Conservation (phyloP, 352 stramenopile genomes). For the Hyaloperonospora arabidopsidis region DNA sequence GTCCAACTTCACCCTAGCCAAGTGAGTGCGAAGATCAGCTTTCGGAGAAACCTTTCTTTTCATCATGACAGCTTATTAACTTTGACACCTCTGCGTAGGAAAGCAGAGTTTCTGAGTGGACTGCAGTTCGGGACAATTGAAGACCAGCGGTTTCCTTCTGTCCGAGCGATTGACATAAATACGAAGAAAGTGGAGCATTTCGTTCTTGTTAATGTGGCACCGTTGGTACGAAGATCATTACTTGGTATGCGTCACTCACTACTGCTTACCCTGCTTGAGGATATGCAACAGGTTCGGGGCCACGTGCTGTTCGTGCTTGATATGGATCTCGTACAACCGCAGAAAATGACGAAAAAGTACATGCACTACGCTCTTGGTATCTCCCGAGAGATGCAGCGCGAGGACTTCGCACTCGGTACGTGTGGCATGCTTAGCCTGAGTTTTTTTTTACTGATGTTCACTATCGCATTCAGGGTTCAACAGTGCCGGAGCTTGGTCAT, state of each 20-base stretch:
- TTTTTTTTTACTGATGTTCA: neutral
- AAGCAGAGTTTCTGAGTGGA: slow-evolving; percentile 37
- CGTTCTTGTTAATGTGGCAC: slow-evolving; percentile 60
- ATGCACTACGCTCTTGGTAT: slow-evolving; percentile 24
- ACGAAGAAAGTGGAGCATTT: slow-evolving; percentile 17
- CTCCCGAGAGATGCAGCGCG: slow-evolving; percentile 15
- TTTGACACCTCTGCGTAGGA: slow-evolving; percentile 15
- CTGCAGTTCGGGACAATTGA: slow-evolving; percentile 18
- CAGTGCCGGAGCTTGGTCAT: slow-evolving; percentile 65
- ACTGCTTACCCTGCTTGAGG: neutral
- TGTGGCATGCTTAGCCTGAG: neutral
- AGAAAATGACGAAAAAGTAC: slow-evolving; percentile 31
- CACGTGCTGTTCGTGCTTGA: slow-evolving; percentile 59
- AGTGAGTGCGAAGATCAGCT: slow-evolving; percentile 19
- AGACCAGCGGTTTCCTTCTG: slow-evolving; percentile 9
- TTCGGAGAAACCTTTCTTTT: neutral
- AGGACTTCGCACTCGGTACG: slow-evolving; percentile 47
- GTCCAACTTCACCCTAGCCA: slow-evolving; percentile 66
- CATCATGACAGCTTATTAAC: neutral
- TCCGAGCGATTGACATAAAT: slow-evolving; percentile 9
- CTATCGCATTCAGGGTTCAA: slow-evolving; percentile 43
- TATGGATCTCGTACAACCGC: slow-evolving; percentile 25
- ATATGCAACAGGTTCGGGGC: slow-evolving; percentile 36
- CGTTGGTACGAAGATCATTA: slow-evolving; percentile 33
- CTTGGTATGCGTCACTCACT: neutral